Evolutionary conservation across 2,329 filamentous ascomycete genomes (phyloP), one percentile per base, ranked within the genome.

Genomic region (Penicillium sp.): DNA sequence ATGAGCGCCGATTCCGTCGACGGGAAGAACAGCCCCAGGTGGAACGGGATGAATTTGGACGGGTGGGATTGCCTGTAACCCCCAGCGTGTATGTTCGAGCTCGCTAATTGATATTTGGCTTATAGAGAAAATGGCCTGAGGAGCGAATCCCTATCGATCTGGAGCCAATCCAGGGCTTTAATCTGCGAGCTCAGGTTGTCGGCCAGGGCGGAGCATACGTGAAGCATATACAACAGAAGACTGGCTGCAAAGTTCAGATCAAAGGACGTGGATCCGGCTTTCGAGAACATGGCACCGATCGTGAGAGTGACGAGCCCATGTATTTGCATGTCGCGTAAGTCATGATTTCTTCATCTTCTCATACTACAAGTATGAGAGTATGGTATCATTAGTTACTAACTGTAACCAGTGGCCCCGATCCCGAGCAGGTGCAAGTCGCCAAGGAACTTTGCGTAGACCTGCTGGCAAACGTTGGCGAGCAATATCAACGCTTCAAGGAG

Each of bases 191-290:
- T 52, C 92, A 97, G 71, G 93, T 99, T 47, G 94, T 99, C 55
- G 94, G 94, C 50, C 89, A 93, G 65, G 91, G 91, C 30, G 94
- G 94, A 59, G 89, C 90, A 45, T 97, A 97, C 69, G 94, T 99
- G 60, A 99, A 99, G 75, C 93, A 97, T 69, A 97, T 99, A 63
- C 94, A 97, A 74, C 87, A 92, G 69, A 91, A 96, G 74, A 97
- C 94, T 14, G 84, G 90, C 60, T 97, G 94, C 72, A 90, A 93
- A 65, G 94, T 99, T 24, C 94, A 99, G 73, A 99, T 99, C 77
- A 99, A 99, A 72, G 94, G 94, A 18, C 90, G 90, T 61, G 92
- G 92, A 40, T 97, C 92, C 53, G 94, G 94, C 14, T 99, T 96
- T 70, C 86, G 96, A 68, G 94, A 99, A 71, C 85, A 88, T 47